Evolutionary conservation across 1,284 basidiomycete species (phyloP).

Genomic region (Crucibulum parvulum): DNA sequence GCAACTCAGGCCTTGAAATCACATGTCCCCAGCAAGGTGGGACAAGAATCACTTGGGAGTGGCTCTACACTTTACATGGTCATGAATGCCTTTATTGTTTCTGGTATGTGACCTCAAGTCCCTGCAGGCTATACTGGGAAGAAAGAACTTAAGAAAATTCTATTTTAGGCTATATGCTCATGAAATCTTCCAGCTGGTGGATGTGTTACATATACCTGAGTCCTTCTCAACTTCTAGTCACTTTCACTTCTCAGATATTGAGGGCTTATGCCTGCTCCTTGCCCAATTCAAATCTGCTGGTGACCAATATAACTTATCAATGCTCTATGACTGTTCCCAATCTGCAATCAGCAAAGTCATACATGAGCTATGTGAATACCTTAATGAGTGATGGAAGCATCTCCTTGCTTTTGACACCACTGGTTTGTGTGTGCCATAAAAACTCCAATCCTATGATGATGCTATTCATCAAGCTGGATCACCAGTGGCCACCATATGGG

Average conservation of each 20-base stretch:
- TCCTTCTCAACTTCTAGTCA: conserved; percentile 10
- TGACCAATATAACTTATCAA: conserved; percentile 10
- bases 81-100: too few relatives aligned
- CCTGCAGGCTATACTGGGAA: too few relatives aligned
- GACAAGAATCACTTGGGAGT: too few relatives aligned
- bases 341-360: too few relatives aligned
- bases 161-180: too few relatives aligned
- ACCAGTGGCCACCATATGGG: conserved; percentile 16
- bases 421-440: neutral
- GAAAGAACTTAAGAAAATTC: too few relatives aligned
- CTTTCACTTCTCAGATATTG: conserved; percentile 8
- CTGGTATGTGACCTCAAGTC: too few relatives aligned
- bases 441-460: conserved; percentile 9
- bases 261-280: conserved; percentile 15
- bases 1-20: too few relatives aligned
- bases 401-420: neutral
- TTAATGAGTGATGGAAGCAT: neutral
- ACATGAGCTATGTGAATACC: neutral
- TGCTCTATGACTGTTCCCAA: neutral
- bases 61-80: too few relatives aligned
- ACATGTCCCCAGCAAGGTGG: too few relatives aligned
- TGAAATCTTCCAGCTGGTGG: too few relatives aligned
- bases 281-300: conserved; percentile 13
- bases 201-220: conserved; percentile 12
- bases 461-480: conserved; percentile 19